Base-by-base conservation (phyloP, 768 basidiomycete genomes). In the Multifurca ochricompacta region DNA sequence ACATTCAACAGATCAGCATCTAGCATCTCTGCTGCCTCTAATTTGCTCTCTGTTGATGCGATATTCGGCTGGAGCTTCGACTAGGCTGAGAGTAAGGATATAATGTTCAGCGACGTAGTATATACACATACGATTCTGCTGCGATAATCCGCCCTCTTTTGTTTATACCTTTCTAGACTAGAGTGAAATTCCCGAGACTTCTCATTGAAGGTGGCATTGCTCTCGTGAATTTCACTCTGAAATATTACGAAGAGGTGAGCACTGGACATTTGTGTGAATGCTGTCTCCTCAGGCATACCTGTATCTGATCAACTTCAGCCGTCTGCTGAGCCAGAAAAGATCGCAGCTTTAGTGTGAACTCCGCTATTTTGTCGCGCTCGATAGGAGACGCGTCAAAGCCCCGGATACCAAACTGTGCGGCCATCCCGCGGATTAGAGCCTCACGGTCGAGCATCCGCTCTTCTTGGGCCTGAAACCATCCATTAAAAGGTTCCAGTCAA, bases 351-450 rank as follows among this genome's bases (percentile, higher is more conserved):
- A 81, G 70, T 23, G 82, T 73, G 66, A 96, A 94, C 41, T 91
- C 85, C 27, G 76, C 66, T 18, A 92, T 75, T 65, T 91, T 79
- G 36, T 81, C 78, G 36, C 81, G 76, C 46, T 85, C 84, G 32
- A 93, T 73, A 1, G 84, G 83, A 0, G 81, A 75, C 45, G 81
- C 74, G 48, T 79, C 81, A 65, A 80, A 92, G 0, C 89, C 91
- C 46, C 81, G 80, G 61, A 97, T 83, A 8, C 77, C 74, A 61
- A 87, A 73, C 59, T 81, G 81, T 32, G 80, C 72, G 46, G 82
- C 77, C 14, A 91, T 79, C 44, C 83, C 80, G 11, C 78, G 80
- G 51, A 97, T 83, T 21, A 84, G 71, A 13, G 76, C 73, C 66
- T 94, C 92, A 28, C 94, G 82, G 4, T 83, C 81, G 2, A 66